Evolutionary conservation across 2,329 filamentous ascomycete genomes (phyloP).

Genomic region (Phyllosticta capitalensis): DNA sequence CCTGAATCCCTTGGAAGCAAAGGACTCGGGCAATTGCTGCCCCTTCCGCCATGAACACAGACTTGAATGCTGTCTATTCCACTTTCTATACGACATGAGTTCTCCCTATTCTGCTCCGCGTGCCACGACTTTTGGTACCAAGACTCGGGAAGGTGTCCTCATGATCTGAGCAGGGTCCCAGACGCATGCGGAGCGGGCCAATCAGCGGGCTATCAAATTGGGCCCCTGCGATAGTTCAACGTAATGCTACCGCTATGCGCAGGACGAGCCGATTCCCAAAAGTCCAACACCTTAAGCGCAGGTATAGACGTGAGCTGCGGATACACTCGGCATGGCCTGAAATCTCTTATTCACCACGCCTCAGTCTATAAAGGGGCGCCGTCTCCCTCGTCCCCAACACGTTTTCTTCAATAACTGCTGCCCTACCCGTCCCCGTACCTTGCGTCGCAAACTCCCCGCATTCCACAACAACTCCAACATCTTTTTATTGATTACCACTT

Average conservation of each 20-base stretch:
- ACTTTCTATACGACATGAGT: too few relatives aligned
- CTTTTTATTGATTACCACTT: background rate
- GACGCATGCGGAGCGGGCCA: background rate
- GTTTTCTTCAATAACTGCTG: background rate
- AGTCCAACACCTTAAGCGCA: slow-evolving; percentile 17
- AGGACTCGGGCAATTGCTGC: too few relatives aligned
- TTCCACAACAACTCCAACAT: background rate
- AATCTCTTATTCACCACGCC: slow-evolving; percentile 1
- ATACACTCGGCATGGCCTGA: slow-evolving; percentile 6
- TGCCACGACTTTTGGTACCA: background rate
- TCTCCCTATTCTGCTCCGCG: too few relatives aligned
- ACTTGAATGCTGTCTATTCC: too few relatives aligned
- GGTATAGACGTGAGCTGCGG: slow-evolving; percentile 15
- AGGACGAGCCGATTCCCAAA: slow-evolving; percentile 13
- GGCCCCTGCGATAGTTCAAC: slow-evolving; percentile 2
- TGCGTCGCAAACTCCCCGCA: background rate
- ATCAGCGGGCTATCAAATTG: background rate
- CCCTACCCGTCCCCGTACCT: background rate
- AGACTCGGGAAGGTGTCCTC: background rate
- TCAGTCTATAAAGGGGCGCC: slow-evolving; percentile 4
- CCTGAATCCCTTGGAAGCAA: too few relatives aligned
- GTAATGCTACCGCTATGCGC: slow-evolving; percentile 15
- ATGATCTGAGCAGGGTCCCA: background rate
- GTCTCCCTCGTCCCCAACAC: background rate
- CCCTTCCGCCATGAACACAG: too few relatives aligned